Conservation (phyloP, 1,284 basidiomycete species). For the Ceratobasidium sp. region DNA sequence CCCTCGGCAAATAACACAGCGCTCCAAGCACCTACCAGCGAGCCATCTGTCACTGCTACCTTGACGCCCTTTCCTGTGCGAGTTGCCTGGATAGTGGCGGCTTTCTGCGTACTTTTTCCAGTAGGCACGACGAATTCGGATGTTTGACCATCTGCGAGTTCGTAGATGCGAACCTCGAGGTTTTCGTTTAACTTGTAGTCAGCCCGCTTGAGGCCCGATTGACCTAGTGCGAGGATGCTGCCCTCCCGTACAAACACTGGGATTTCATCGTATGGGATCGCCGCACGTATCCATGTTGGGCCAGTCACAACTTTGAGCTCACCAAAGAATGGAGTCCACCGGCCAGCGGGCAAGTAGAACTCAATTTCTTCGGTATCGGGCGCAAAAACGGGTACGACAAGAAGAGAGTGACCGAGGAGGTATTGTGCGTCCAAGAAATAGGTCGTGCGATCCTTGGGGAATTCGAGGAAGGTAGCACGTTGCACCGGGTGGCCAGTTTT, state of each 20-base stretch:
- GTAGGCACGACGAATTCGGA: conserved; percentile 63
- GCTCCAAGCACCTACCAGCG: conserved; percentile 43
- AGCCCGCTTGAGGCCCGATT: conserved; percentile 67
- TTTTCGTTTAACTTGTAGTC: conserved; percentile 73
- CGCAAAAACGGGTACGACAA: conserved; percentile 80
- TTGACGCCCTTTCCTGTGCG: conserved; percentile 48
- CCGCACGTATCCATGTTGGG: conserved; percentile 43
- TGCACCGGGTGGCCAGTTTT: conserved; percentile 72
- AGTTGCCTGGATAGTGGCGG: conserved; percentile 49
- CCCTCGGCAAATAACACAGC: conserved; percentile 37
- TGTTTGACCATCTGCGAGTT: conserved; percentile 63
- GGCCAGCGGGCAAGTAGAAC: conserved; percentile 77
- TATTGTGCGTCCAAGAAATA: conserved; percentile 75
- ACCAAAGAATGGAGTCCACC: conserved; percentile 69
- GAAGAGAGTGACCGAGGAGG: conserved; percentile 77
- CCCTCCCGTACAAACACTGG: conserved; percentile 76
- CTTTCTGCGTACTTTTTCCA: conserved; percentile 54
- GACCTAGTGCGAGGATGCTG: conserved; percentile 70
- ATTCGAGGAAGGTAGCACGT: conserved; percentile 81
- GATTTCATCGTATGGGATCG: conserved; percentile 56
- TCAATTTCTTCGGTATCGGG: conserved; percentile 69
- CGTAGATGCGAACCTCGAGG: conserved; percentile 69
- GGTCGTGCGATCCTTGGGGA: conserved; percentile 73
- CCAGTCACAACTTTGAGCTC: conserved; percentile 44
- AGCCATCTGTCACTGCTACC: conserved; percentile 47